phyloP scores from a whole-genome alignment of 345 rosid genomes.

The Arabidopsis thaliana region DNA sequence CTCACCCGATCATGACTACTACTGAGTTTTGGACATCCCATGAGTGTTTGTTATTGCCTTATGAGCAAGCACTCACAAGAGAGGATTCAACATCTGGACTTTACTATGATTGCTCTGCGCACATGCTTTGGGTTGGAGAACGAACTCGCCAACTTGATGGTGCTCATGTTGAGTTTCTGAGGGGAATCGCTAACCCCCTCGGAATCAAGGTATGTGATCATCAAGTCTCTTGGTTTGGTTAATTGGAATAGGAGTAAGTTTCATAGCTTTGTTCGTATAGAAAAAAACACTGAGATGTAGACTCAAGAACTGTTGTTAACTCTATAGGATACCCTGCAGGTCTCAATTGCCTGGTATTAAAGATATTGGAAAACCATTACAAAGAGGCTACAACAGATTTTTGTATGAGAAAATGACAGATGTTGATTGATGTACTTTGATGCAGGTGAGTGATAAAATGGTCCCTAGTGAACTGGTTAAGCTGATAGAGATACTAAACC shows the following conservation, averaged over 20 bases:
- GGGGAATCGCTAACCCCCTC: constrained; percentile 70
- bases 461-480: constrained; percentile 62
- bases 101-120: constrained; percentile 73
- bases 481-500: constrained; percentile 65
- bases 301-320: constrained; percentile 5
- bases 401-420: not conserved
- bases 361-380: not conserved
- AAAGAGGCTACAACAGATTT: not conserved
- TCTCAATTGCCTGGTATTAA: not conserved
- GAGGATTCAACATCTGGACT: constrained; percentile 74
- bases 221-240: not conserved
- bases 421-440: constrained; percentile 1
- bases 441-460: constrained; percentile 70
- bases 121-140: constrained; percentile 78
- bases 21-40: constrained; percentile 75
- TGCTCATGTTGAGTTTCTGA: constrained; percentile 69
- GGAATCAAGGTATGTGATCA: constrained; percentile 56
- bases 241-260: not conserved
- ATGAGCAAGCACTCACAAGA: constrained; percentile 75
- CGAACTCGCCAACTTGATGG: constrained; percentile 75
- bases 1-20: constrained; percentile 65
- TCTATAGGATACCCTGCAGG: not conserved
- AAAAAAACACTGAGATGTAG: not conserved
- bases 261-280: not conserved
- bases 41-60: constrained; percentile 66